Evolutionary conservation across 352 stramenopile genomes (phyloP), one percentile per base, ranked within the genome.

Genomic region (Pythium guiyangense): DNA sequence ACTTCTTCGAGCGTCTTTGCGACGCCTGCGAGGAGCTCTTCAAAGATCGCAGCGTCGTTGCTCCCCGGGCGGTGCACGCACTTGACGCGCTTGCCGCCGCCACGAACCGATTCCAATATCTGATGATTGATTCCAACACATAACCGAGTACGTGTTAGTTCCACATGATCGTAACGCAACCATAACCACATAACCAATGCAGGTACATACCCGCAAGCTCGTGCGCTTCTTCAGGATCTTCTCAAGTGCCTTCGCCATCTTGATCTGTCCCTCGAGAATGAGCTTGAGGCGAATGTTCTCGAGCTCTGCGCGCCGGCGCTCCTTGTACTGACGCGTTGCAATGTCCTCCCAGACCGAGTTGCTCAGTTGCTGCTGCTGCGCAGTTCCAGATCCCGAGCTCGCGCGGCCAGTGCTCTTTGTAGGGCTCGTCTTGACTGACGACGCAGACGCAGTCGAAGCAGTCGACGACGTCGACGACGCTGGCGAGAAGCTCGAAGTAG

Each of bases 201-300:
- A 6, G 6, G 12, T 12, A 40, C 62, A 62, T 34, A 79, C 70
- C 54, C 70, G 61, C 48, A 77, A 51, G 50, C 68, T 79, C 35
- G 68, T 77, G 17, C 73, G 73, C 45, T 86, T 84, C 15, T 67
- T 76, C 35, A 88, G 50, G 59, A 86, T 77, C 55, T 75, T 74
- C 51, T 80, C 68, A 26, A 87, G 63, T 11, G 63, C 77, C 43
- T 72, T 73, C 12, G 77, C 77, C 55, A 84, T 73, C 27, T 79
- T 76, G 45, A 85, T 63, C 34, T 85, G 77, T 17, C 72, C 64
- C 34, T 82, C 71, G 2, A 86, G 54, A 17, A 79, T 68, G 9
- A 77, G n/a, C n/a, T n/a, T n/a, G n/a, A n/a, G n/a, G n/a, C n/a
- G n/a, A n/a, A n/a, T n/a, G n/a, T n/a, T n/a, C 59, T 87, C 77